These are phyloP conservation scores for Saccharomyces hybrid DNA, from an alignment of 1,139 yeast species.

Conservation along the genomic window DNA sequence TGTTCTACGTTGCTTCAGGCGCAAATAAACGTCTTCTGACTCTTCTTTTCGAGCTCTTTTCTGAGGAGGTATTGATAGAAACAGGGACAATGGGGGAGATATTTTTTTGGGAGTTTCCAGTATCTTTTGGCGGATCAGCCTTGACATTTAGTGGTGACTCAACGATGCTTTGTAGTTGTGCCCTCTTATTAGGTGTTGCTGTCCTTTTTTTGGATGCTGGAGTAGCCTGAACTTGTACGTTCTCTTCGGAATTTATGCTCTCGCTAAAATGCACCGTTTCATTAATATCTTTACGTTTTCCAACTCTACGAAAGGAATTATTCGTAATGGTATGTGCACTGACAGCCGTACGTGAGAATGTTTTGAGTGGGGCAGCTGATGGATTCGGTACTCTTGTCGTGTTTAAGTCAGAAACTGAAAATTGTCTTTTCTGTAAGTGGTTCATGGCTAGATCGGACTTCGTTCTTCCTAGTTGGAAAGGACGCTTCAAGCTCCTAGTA, in stretches of 20 bases:
- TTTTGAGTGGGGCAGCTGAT: neutral
- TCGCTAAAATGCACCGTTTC: constrained; percentile 1
- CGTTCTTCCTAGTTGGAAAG: constrained; percentile 21
- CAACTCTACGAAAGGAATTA: constrained; percentile 27
- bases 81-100: neutral
- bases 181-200: constrained; percentile 6
- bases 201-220: constrained; percentile 17
- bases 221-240: constrained; percentile 28
- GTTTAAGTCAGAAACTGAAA: constrained; percentile 23
- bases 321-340: constrained; percentile 4
- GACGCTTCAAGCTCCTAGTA: constrained; percentile 10
- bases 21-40: constrained; percentile 34
- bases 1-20: constrained; percentile 12
- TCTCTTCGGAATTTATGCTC: neutral
- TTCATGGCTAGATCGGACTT: constrained; percentile 28
- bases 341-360: neutral
- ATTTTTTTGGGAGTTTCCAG: neutral
- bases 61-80: neutral
- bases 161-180: constrained; percentile 15
- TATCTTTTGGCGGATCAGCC: neutral
- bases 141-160: constrained; percentile 20
- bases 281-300: constrained; percentile 16
- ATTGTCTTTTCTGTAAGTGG: constrained; percentile 26
- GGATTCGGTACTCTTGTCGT: constrained; percentile 3
- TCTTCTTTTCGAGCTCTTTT: constrained; percentile 14